Evolutionary conservation across 225 moss, liverwort and hornwort genomes (phyloP).

Genomic region (Ulota crispa): DNA sequence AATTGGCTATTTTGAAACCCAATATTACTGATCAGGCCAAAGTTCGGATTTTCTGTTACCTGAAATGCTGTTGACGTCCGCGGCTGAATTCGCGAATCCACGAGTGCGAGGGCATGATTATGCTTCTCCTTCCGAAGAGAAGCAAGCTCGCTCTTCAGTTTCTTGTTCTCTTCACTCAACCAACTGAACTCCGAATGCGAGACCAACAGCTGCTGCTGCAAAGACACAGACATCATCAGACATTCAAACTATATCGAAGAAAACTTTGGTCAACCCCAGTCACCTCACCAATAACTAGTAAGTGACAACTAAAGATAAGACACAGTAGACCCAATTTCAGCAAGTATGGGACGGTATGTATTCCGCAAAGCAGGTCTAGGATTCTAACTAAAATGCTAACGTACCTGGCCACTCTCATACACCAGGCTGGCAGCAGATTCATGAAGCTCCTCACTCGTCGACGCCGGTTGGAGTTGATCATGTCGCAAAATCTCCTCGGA

Average conservation of each 20-base stretch:
- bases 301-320: not conserved
- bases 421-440: not conserved
- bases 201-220: not conserved
- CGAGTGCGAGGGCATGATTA: conserved; percentile 14
- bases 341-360: not conserved
- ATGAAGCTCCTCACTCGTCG: not conserved
- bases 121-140: conserved; percentile 29
- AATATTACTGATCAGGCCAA: not conserved
- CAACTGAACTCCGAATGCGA: conserved; percentile 31
- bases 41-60: not conserved
- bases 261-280: not conserved
- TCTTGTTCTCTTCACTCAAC: conserved; percentile 32
- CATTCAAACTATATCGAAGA: not conserved
- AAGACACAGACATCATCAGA: not conserved
- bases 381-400: not conserved
- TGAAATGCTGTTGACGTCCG: not conserved
- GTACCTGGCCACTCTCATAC: not conserved
- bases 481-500: not conserved
- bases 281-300: not conserved
- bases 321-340: not conserved
- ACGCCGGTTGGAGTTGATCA: not conserved
- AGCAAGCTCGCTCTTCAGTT: conserved; percentile 34
- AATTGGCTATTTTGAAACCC: not conserved
- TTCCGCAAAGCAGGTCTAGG: not conserved
- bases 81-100: conserved; percentile 1